A percentile compares a stretch with the other conserved stretches of the same genome.
Evolutionary conservation across 2,329 filamentous ascomycete species (phyloP).

Genomic region (Cordyceps cicadae): DNA sequence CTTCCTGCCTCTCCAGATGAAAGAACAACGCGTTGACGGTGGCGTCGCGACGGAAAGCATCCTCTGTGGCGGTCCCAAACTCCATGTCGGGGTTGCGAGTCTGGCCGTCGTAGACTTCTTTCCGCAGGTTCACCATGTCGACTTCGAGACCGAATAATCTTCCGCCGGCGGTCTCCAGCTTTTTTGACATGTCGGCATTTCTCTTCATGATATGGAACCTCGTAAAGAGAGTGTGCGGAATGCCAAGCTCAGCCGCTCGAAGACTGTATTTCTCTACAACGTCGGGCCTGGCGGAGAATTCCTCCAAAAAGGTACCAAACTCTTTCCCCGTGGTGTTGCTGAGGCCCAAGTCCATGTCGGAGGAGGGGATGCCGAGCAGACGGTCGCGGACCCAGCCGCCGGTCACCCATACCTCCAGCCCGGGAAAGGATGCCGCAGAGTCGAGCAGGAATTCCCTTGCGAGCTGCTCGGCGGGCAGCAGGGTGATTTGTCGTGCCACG

Average conservation of each 20-base stretch:
- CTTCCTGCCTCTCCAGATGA: slow-evolving; percentile 13
- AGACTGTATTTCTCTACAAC: neutral
- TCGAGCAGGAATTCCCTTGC: slow-evolving; percentile 13
- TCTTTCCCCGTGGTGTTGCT: slow-evolving; percentile 13
- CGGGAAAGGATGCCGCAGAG: slow-evolving; percentile 9
- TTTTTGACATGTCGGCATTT: slow-evolving; percentile 14
- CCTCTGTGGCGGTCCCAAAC: slow-evolving; percentile 15
- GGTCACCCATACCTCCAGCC: slow-evolving; percentile 15
- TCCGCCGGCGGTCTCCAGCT: slow-evolving; percentile 14
- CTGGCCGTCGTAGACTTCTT: slow-evolving; percentile 14
- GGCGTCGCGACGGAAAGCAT: slow-evolving; percentile 15
- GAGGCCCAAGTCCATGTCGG: slow-evolving; percentile 14
- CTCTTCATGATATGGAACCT: slow-evolving; percentile 12
- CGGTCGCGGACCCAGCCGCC: slow-evolving; percentile 17
- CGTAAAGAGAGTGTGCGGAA: slow-evolving; percentile 6
- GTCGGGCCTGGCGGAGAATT: slow-evolving; percentile 1
- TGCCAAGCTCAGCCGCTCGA: slow-evolving; percentile 7
- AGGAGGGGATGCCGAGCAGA: slow-evolving; percentile 14
- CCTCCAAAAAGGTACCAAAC: slow-evolving; percentile 13
- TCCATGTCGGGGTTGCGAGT: slow-evolving; percentile 15
- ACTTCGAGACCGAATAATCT: slow-evolving; percentile 15
- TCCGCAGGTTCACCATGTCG: slow-evolving; percentile 16
- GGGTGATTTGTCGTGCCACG: neutral
- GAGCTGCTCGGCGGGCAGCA: slow-evolving; percentile 13
- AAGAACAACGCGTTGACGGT: slow-evolving; percentile 15